Evolutionary conservation across 129 eudicot genomes (phyloP).

Genomic region (Gnaphalium uliginosum): DNA sequence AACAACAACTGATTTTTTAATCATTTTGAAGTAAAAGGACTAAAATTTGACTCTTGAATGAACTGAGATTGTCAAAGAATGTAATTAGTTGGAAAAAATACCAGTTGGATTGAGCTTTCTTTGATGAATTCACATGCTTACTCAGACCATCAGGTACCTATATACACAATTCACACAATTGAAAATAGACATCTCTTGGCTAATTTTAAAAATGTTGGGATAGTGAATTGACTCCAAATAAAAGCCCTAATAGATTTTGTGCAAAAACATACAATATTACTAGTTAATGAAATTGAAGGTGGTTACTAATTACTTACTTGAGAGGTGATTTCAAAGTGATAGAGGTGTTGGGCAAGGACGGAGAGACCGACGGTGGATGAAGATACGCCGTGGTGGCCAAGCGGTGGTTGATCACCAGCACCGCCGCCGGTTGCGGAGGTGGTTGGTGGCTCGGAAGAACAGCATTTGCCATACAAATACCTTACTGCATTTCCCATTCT

Average conservation of each 20-base stretch:
- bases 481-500: neutral
- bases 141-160: slow-evolving; percentile 80
- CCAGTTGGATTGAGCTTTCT: slow-evolving; percentile 87
- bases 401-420: slow-evolving; percentile 26
- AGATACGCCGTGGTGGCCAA: slow-evolving; percentile 68
- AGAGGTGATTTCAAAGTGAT: slow-evolving; percentile 75
- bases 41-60: neutral
- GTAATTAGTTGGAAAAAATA: slow-evolving; percentile 6
- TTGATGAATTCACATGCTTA: slow-evolving; percentile 75
- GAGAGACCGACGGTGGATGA: slow-evolving; percentile 59
- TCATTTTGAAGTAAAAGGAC: neutral
- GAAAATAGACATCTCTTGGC: neutral
- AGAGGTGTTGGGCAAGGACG: slow-evolving; percentile 74
- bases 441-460: slow-evolving; percentile 39
- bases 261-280: neutral
- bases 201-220: too few species aligned
- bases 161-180: neutral
- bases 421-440: slow-evolving; percentile 9
- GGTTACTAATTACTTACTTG: slow-evolving; percentile 49
- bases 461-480: slow-evolving; percentile 8
- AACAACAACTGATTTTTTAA: neutral
- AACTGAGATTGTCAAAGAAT: neutral
- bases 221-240: too few species aligned
- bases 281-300: neutral
- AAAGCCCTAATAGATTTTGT: neutral